phyloP scores from a whole-genome alignment of 1,284 basidiomycete species.

The Puccinia horiana region DNA sequence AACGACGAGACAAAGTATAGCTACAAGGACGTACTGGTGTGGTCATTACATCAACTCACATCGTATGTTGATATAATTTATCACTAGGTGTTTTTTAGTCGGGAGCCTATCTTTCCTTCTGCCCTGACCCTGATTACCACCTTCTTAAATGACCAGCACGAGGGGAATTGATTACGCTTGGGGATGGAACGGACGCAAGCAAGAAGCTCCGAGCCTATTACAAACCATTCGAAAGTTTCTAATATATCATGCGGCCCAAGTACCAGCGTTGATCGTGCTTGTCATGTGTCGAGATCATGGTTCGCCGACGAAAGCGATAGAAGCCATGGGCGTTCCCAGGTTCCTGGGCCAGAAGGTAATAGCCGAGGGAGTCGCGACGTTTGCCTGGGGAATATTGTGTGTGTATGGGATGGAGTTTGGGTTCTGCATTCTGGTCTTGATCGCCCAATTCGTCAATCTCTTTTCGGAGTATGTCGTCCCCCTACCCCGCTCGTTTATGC shows the following conservation, averaged over 20 bases:
- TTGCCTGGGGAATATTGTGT: slow-evolving; percentile 16
- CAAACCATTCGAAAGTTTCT: not conserved
- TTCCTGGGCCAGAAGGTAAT: not conserved
- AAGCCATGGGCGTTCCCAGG: slow-evolving; percentile 11
- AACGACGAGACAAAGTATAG: not conserved
- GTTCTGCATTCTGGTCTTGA: not conserved
- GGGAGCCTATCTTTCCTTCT: not conserved
- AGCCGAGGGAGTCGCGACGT: slow-evolving; percentile 16
- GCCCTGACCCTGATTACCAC: not conserved
- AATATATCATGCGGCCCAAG: not conserved
- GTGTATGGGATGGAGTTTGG: slow-evolving; percentile 22
- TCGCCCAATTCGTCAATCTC: not conserved
- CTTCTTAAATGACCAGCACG: not conserved
- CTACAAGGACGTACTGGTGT: slow-evolving; percentile 9
- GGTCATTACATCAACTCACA: slow-evolving; percentile 22
- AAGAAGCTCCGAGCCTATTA: not conserved
- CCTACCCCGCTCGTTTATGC: not conserved
- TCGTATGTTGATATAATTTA: slow-evolving; percentile 23
- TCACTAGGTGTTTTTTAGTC: not conserved
- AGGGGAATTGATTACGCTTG: slow-evolving; percentile 37
- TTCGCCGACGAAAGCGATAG: slow-evolving; percentile 6
- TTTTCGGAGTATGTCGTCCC: not conserved
- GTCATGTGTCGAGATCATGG: slow-evolving; percentile 31
- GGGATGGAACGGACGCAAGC: slow-evolving; percentile 22
- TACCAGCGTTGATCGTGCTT: not conserved